Evolutionary conservation across 2,329 filamentous ascomycete species (phyloP), one percentile per base, ranked within the genome.

Genomic region (Pseudogymnoascus sp.): DNA sequence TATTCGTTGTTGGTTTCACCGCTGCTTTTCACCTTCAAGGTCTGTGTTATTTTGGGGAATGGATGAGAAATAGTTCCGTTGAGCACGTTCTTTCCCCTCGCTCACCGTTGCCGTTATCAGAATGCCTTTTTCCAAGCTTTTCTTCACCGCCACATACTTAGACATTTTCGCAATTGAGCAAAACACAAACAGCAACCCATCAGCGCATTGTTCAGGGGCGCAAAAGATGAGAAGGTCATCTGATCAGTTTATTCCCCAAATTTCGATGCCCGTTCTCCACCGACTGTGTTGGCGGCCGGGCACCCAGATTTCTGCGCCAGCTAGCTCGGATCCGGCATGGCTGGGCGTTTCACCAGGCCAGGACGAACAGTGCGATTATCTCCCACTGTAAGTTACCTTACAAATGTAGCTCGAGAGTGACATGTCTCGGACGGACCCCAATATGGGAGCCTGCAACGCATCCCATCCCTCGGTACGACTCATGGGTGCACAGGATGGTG

Each of bases 201-300:
- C n/a, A 53, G 8, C 8, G 25, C 23, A 53, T 53, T 14, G n/a
- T 6, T 53, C 47, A 53, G 47, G 47, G 47, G 47, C 47, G 47
- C 28, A 31, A 31, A 31, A 25, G 8, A 16, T 53, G 47, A 53
- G n/a, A 53, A 33, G 47, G 47, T 53, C 47, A 53, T 53, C n/a
- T 53, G 47, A 53, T 53, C 47, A 31, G n/a, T 31, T 28, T 16
- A 14, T 53, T 33, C n/a, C 12, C 47, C 47, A 33, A 53, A 53
- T 53, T 53, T 53, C 47, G 47, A 53, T 53, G 47, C 25, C 25
- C 25, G 25, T 53, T n/a, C 47, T 53, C 47, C 47, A 53, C 47
- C n/a, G 10, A 11, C 25, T 31, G 47, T 53, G 47, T 53, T 53
- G 47, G 23, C n/a, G 23, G 47, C 14, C 25, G 25, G 6, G 47